These are phyloP conservation scores for Akanthomyces dipterigenus DNA, from an alignment of 2,329 filamentous ascomycete genomes.

Conservation along the genomic window DNA sequence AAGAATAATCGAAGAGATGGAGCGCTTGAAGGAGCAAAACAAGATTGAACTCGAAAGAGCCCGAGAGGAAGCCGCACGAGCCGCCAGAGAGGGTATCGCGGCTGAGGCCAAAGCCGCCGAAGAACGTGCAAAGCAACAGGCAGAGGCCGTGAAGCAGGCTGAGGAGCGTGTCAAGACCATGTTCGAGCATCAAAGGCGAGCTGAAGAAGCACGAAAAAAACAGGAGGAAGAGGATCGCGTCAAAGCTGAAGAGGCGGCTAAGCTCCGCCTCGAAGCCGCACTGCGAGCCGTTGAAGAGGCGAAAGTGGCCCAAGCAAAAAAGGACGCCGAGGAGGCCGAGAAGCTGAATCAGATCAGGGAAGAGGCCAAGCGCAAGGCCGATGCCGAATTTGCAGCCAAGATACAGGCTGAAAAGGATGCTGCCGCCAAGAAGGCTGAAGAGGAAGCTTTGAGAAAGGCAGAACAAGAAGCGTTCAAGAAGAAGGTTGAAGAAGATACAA, in stretches of 20 bases:
- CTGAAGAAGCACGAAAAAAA: conserved; percentile 37
- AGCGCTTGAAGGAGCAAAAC: conserved; percentile 37
- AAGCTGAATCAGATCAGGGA: conserved; percentile 31
- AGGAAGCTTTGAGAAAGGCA: conserved; percentile 28
- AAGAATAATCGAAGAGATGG: conserved; percentile 34
- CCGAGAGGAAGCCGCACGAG: conserved; percentile 37
- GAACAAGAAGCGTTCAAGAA: conserved; percentile 38
- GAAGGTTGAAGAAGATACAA: conserved; percentile 46
- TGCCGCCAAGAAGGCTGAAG: conserved; percentile 26
- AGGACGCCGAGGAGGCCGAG: conserved; percentile 37
- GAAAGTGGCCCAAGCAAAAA: conserved; percentile 34
- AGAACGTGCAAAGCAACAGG: conserved; percentile 33
- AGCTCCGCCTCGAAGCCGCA: conserved; percentile 33
- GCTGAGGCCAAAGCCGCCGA: conserved; percentile 39
- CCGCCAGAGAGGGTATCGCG: conserved; percentile 38
- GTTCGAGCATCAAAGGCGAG: conserved; percentile 34
- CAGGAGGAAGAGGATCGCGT: conserved; percentile 32
- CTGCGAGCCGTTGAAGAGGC: conserved; percentile 35
- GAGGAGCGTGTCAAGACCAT: conserved; percentile 31
- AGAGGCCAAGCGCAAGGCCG: conserved; percentile 32
- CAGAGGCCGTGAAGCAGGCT: conserved; percentile 28
- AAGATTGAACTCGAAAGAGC: conserved; percentile 42
- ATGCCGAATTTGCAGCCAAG: conserved; percentile 29
- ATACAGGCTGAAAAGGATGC: conserved; percentile 12
- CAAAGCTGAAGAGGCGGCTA: conserved; percentile 43